phyloP scores from a whole-genome alignment of 495 filamentous ascomycete genomes.

The Chaetomidium leptoderma region DNA sequence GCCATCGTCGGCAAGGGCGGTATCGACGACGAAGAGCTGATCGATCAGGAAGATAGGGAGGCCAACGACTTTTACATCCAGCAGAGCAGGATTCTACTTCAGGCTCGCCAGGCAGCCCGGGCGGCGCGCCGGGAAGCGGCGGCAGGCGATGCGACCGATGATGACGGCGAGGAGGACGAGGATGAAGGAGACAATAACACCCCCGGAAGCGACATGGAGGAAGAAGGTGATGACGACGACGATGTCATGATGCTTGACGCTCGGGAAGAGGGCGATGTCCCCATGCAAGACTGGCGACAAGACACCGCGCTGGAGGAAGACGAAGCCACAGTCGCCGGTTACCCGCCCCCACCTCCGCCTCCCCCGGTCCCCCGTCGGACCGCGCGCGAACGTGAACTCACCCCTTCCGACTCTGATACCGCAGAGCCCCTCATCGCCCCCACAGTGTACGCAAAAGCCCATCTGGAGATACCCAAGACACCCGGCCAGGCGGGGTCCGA shows the following conservation, averaged over 20 bases:
- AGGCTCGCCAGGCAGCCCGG: constrained; percentile 45
- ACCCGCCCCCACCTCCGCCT: constrained; percentile 62
- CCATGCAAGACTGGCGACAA: constrained; percentile 51
- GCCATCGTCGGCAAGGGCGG: constrained; percentile 77
- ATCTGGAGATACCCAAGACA: constrained; percentile 55
- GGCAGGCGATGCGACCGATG: constrained; percentile 63
- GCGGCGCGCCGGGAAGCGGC: constrained; percentile 50
- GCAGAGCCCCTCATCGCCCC: constrained; percentile 55
- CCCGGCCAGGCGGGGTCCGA: constrained; percentile 39
- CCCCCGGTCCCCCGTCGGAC: constrained; percentile 41
- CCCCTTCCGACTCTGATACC: constrained; percentile 57
- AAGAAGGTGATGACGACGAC: constrained; percentile 50
- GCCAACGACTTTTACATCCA: constrained; percentile 29
- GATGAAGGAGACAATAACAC: constrained; percentile 36
- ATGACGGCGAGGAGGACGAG: constrained; percentile 66
- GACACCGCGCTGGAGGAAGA: constrained; percentile 51
- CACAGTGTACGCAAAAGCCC: constrained; percentile 50
- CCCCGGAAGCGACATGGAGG: constrained; percentile 41
- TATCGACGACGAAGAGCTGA: constrained; percentile 77
- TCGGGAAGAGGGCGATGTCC: constrained; percentile 53
- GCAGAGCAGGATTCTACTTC: constrained; percentile 30
- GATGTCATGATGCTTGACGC: constrained; percentile 47
- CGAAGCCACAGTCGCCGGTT: constrained; percentile 66
- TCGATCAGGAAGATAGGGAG: constrained; percentile 34
- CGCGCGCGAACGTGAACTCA: constrained; percentile 50